Conservation (phyloP, 1,139 yeast genomes). For the Candida anutae region DNA sequence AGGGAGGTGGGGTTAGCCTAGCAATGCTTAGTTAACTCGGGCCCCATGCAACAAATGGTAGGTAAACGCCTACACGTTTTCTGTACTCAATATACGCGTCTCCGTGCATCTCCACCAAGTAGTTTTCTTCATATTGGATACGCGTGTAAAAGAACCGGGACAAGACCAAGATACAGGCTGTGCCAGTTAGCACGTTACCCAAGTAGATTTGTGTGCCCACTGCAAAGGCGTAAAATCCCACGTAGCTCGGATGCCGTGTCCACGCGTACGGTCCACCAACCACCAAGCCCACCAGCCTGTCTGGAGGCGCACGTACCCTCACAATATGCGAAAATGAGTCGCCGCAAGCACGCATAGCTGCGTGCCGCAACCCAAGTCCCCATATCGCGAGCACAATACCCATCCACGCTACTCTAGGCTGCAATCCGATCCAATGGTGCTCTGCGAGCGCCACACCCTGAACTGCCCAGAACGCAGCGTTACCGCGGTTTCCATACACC, state of each 20-base stretch:
- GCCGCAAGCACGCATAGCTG: conserved; percentile 31
- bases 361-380: conserved; percentile 21
- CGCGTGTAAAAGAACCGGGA: conserved; percentile 24
- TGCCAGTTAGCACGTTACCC: conserved; percentile 16
- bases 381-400: conserved; percentile 11
- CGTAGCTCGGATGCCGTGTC: conserved; percentile 34
- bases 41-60: no score
- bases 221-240: conserved; percentile 34
- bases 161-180: conserved; percentile 14
- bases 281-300: no score
- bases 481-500: conserved; percentile 31
- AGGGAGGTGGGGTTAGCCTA: no score
- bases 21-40: no score
- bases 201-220: conserved; percentile 27
- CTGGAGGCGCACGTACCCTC: conserved; percentile 4
- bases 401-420: neutral
- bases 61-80: no score
- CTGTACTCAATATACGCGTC: conserved; percentile 20
- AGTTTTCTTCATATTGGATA: conserved; percentile 31
- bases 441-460: conserved; percentile 23
- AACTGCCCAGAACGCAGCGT: conserved; percentile 22
- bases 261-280: conserved; percentile 25
- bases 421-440: conserved; percentile 7
- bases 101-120: conserved; percentile 22
- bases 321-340: conserved; percentile 27